Evolutionary conservation across 352 stramenopile genomes (phyloP).

Genomic region (Thalassiosira delicatula): DNA sequence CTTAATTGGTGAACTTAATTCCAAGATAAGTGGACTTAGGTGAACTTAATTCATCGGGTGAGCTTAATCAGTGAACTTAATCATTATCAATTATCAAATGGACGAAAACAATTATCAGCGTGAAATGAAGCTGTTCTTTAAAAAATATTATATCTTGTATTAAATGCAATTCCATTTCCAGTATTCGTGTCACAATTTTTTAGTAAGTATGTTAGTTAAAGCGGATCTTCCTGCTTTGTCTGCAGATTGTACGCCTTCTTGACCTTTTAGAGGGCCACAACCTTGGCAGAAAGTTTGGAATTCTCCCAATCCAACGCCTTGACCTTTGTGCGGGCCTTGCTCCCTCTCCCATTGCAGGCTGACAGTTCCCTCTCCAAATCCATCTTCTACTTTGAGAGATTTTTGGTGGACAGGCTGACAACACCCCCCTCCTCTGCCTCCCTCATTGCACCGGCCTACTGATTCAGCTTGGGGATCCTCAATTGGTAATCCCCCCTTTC

Average conservation of each 20-base stretch:
- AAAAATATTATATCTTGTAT: too few relatives aligned
- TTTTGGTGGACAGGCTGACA: slow-evolving; percentile 35
- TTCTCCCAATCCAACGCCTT: not conserved
- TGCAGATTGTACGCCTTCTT: slow-evolving; percentile 4
- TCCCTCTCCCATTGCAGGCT: not conserved
- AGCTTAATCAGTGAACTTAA: too few relatives aligned
- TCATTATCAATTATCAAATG: too few relatives aligned
- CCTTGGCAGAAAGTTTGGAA: slow-evolving; percentile 6
- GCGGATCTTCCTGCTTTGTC: too few relatives aligned
- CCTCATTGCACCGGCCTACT: slow-evolving; percentile 1
- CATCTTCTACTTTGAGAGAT: slow-evolving; percentile 51
- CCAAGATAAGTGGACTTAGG: too few relatives aligned
- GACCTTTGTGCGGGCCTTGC: not conserved
- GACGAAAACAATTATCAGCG: too few relatives aligned
- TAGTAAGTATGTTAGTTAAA: too few relatives aligned
- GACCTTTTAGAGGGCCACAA: not conserved
- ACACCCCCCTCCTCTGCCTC: slow-evolving; percentile 22
- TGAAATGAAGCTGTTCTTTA: too few relatives aligned
- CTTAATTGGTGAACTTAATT: too few relatives aligned
- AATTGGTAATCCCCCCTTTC: slow-evolving; percentile 36
- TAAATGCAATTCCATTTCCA: too few relatives aligned
- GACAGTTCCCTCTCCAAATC: slow-evolving; percentile 17
- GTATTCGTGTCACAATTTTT: too few relatives aligned
- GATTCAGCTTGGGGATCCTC: slow-evolving; percentile 23
- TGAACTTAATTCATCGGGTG: too few relatives aligned